Conservation (phyloP, 1,284 basidiomycete genomes). For the Golubevia pallescens region DNA sequence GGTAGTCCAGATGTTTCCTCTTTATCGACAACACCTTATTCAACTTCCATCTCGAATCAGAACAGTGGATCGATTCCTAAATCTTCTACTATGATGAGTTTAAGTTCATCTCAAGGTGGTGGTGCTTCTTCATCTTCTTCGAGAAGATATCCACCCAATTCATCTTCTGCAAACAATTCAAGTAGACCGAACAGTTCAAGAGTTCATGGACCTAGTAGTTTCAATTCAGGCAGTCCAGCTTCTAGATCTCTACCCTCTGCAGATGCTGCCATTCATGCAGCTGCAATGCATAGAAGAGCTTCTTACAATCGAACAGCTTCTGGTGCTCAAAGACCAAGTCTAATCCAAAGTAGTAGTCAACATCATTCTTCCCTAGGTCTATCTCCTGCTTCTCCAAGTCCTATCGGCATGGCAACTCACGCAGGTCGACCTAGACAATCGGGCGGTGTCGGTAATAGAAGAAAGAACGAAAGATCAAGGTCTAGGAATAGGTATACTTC, state of each 20-base stretch:
- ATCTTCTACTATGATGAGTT: no score
- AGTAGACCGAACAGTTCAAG: not conserved
- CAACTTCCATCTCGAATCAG: not conserved
- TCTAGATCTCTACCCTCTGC: constrained; percentile 18
- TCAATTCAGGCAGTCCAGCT: not conserved
- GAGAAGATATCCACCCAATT: not conserved
- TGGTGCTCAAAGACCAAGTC: not conserved
- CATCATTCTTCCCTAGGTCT: not conserved
- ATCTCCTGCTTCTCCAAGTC: not conserved
- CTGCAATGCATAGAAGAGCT: constrained; percentile 31
- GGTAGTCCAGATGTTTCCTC: not conserved
- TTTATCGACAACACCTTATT: not conserved
- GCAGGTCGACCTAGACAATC: not conserved
- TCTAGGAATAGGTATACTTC: not conserved
- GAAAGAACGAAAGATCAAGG: not conserved
- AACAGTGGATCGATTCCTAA: not conserved
- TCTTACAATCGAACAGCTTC: constrained; percentile 5
- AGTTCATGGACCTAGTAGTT: not conserved
- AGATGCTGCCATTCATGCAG: constrained; percentile 24
- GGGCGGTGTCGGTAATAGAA: not conserved
- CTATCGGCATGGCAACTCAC: not conserved
- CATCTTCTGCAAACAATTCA: not conserved
- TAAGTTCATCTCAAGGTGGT: not conserved
- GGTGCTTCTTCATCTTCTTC: not conserved
- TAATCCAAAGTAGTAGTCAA: not conserved